Evolutionary conservation across 2,329 filamentous ascomycete species (phyloP), one percentile per base, ranked within the genome.

Genomic region (Aspergillus texensis): DNA sequence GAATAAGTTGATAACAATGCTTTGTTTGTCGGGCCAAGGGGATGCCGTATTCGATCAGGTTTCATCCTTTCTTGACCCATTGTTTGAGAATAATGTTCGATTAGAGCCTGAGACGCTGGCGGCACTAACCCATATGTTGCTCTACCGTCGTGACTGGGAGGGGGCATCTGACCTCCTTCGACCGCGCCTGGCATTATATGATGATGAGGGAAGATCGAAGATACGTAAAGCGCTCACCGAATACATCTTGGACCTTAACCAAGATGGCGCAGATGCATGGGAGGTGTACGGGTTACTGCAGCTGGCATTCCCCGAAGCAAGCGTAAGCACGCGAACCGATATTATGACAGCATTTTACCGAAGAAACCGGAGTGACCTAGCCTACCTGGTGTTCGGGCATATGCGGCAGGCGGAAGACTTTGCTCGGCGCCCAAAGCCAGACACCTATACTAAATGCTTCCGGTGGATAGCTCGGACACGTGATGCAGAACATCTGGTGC

Each of bases 331-430:
- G 57, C 90, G 94, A 11, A 88, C 89, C 16, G 78, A 83, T 30
- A 82, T 97, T 52, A 96, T 99, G 91, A 85, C 89, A 26, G 83
- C 86, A 26, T 97, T 98, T 79, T 96, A 96, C 74, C 80, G 84
- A 9, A 89, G 93, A 45, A 84, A 86, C 32, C 88, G 93, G 12
- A 85, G 92, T 14, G 94, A 98, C 72, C 93, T 97, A 85, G 94
- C 92, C 3, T 88, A 88, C 54, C 85, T 93, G 65, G 88, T 96
- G 39, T 97, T 99, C 77, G 91, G 91, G 16, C 92, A 97, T 75
- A 98, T 98, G 94, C 91, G 93, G n/a, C 85, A 90, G 57, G 89
- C 93, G 67, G 83, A 85, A 28, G 86, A 89, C 62, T 80, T 80
- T 3, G 79, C 81, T 1, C 86, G 87, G 26, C 87, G 90, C 0